Conservation (phyloP, 2,329 filamentous ascomycete species). For the Sphaerulina musiva region DNA sequence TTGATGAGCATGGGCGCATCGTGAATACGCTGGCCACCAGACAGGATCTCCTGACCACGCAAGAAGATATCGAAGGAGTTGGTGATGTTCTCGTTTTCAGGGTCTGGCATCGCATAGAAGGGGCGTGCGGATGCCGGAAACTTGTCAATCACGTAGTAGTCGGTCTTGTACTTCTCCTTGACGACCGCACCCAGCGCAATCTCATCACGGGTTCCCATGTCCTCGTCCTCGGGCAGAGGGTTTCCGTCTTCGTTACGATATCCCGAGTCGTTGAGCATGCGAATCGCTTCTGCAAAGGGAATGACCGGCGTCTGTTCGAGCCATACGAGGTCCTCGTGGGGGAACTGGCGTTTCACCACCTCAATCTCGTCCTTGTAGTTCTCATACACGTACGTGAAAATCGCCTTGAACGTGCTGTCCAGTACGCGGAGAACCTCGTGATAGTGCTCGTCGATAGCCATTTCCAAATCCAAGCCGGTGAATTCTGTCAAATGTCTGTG, state of each 20-base stretch:
- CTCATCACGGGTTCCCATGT: slow-evolving; percentile 78
- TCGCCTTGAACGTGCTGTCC: slow-evolving; percentile 73
- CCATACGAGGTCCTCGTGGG: slow-evolving; percentile 80
- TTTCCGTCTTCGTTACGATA: slow-evolving; percentile 74
- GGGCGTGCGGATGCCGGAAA: slow-evolving; percentile 79
- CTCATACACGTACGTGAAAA: slow-evolving; percentile 65
- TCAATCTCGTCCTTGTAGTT: slow-evolving; percentile 67
- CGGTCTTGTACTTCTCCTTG: slow-evolving; percentile 77
- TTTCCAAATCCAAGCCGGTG: slow-evolving; percentile 86
- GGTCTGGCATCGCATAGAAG: slow-evolving; percentile 85
- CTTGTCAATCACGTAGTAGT: slow-evolving; percentile 92
- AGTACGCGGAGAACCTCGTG: slow-evolving; percentile 76
- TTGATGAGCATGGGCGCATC: slow-evolving; percentile 66
- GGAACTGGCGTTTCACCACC: slow-evolving; percentile 73
- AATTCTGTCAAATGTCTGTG: slow-evolving; percentile 92
- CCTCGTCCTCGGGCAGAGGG: slow-evolving; percentile 62
- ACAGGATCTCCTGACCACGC: slow-evolving; percentile 85
- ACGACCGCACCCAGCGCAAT: slow-evolving; percentile 78
- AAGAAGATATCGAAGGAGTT: slow-evolving; percentile 96
- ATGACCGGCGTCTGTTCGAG: slow-evolving; percentile 77
- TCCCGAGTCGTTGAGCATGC: slow-evolving; percentile 71
- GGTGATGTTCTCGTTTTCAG: slow-evolving; percentile 63
- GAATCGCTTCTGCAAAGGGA: slow-evolving; percentile 69
- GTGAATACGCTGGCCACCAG: slow-evolving; percentile 89
- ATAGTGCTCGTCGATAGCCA: slow-evolving; percentile 84